A percentile compares a stretch with the other conserved stretches of the same genome.
Conservation (phyloP, 2,329 filamentous ascomycete genomes). For the Penicillium sp. region DNA sequence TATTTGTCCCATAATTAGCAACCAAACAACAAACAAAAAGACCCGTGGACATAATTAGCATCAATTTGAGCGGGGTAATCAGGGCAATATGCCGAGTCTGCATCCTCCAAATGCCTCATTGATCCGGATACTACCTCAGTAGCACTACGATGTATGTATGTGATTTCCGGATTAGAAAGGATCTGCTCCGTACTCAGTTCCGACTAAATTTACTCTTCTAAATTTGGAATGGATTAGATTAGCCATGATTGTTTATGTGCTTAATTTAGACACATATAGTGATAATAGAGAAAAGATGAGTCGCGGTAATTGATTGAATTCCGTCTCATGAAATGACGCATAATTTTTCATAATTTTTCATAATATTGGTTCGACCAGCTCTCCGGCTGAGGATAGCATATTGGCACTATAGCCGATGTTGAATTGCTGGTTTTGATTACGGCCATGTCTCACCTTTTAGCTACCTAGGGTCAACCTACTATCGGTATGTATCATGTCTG, state of each 20-base stretch:
- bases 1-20: slow-evolving; percentile 13
- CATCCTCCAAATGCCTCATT: not conserved
- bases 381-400: not conserved
- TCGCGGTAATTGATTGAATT: not conserved
- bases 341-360: too few species aligned
- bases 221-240: not conserved
- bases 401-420: not conserved
- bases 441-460: not conserved
- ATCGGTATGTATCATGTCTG: not conserved
- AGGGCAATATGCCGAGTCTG: not conserved
- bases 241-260: not conserved
- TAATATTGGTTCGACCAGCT: too few species aligned
- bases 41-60: slow-evolving; percentile 10
- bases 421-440: not conserved
- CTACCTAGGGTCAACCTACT: not conserved
- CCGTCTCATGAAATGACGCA: not conserved
- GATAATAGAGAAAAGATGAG: not conserved
- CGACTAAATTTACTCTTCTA: not conserved
- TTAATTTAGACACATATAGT: not conserved
- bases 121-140: not conserved
- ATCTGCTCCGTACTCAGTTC: not conserved
- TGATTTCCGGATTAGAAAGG: not conserved
- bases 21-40: not conserved
- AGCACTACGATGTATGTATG: not conserved
- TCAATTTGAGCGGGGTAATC: slow-evolving; percentile 7